Evolutionary conservation across 176 grass and related monocot species (phyloP).

Genomic region (Triticum monococcum): DNA sequence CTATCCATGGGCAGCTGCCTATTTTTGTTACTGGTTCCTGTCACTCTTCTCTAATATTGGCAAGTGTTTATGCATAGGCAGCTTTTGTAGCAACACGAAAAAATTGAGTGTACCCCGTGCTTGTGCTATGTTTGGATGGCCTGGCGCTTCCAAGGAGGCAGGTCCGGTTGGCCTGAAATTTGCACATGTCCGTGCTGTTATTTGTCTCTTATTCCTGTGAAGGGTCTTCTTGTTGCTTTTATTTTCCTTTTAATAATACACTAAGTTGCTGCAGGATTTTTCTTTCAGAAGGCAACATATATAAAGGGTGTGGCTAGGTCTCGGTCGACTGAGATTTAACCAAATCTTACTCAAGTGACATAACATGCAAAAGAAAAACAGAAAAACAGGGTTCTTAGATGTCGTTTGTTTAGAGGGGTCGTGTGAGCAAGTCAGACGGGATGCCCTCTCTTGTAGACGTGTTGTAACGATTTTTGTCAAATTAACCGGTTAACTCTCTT

Average conservation of each 20-base stretch:
- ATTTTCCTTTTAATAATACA: no score
- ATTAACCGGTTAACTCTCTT: no score
- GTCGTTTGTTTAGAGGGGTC: no score
- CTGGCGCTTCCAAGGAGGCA: background rate
- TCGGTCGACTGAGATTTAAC: no score
- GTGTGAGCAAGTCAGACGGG: no score
- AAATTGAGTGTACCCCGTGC: background rate
- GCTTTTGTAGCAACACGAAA: background rate
- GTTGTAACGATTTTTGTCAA: no score
- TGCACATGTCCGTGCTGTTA: background rate
- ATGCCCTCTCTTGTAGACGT: no score
- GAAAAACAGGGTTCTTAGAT: no score
- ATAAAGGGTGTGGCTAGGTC: background rate
- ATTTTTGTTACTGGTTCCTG: conserved; percentile 24
- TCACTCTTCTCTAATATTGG: conserved; percentile 39
- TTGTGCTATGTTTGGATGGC: conserved; percentile 28
- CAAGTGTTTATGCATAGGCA: background rate
- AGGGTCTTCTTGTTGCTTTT: background rate
- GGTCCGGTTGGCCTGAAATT: no score
- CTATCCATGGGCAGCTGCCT: conserved; percentile 8
- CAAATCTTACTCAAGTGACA: no score
- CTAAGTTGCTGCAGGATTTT: background rate
- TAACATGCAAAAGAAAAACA: no score
- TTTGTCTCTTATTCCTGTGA: background rate
- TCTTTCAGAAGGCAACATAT: background rate